These are phyloP conservation scores for Plectosphaerella cucumerina DNA, from an alignment of 2,329 filamentous ascomycete species.

Conservation along the genomic window DNA sequence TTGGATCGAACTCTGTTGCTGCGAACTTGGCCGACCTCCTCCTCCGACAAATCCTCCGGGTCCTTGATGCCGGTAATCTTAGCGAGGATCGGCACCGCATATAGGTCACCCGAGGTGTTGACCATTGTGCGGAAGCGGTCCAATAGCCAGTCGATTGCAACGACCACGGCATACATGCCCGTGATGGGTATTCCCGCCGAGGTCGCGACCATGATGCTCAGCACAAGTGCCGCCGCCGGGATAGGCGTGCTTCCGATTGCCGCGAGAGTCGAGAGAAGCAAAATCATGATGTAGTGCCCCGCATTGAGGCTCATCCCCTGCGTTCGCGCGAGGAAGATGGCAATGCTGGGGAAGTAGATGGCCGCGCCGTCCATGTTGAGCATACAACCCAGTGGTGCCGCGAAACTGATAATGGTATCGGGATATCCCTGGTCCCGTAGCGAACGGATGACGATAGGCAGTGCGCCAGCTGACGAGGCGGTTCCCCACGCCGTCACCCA, in stretches of 20 bases:
- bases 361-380: conserved; percentile 52
- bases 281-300: conserved; percentile 44
- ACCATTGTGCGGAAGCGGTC: conserved; percentile 49
- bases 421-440: conserved; percentile 31
- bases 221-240: conserved; percentile 46
- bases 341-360: conserved; percentile 50
- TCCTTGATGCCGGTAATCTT: conserved; percentile 33
- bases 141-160: conserved; percentile 53
- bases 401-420: conserved; percentile 38
- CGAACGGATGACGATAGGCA: conserved; percentile 43
- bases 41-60: conserved; percentile 4
- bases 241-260: conserved; percentile 52
- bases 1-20: conserved; percentile 1
- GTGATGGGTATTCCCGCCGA: conserved; percentile 40
- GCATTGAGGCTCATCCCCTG: conserved; percentile 40
- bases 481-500: conserved; percentile 53
- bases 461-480: conserved; percentile 47
- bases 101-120: conserved; percentile 48
- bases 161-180: conserved; percentile 48
- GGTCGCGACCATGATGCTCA: conserved; percentile 46
- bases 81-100: conserved; percentile 32
- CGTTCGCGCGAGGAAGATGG: conserved; percentile 47
- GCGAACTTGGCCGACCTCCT: neutral
- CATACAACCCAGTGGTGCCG: conserved; percentile 41
- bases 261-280: conserved; percentile 43